Percentiles rank a stretch among this genome's conserved stretches.
Conservation (phyloP, 1,284 basidiomycete species). For the Xerocomus nothofagi region DNA sequence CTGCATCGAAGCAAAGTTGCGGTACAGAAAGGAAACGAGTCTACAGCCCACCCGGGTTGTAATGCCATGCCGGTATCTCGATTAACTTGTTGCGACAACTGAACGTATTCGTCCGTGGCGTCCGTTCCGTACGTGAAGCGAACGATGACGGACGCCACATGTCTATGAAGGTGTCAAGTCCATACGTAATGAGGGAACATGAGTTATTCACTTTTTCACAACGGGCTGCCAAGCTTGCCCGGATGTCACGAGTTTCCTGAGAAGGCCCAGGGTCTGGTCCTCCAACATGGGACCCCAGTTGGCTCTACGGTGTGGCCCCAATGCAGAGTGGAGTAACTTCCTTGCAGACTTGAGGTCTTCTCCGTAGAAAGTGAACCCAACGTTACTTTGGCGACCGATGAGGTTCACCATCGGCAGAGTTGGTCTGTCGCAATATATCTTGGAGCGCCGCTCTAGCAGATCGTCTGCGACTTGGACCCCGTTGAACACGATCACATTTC, state of each 20-base stretch:
- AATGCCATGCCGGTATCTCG: constrained; percentile 12
- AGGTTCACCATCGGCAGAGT: constrained; percentile 29
- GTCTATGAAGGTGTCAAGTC: constrained; percentile 3
- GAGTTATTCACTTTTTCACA: constrained; percentile 2
- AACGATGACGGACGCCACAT: constrained; percentile 14
- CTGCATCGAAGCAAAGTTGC: not conserved
- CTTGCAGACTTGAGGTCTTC: constrained; percentile 12
- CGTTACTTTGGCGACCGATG: constrained; percentile 31
- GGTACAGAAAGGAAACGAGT: constrained; percentile 14
- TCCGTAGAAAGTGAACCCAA: constrained; percentile 15
- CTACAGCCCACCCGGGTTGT: constrained; percentile 14
- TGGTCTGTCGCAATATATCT: constrained; percentile 40
- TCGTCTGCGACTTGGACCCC: constrained; percentile 33
- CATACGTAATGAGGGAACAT: not conserved
- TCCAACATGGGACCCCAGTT: constrained; percentile 13
- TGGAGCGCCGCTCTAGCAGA: constrained; percentile 38
- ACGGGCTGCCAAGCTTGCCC: constrained; percentile 2
- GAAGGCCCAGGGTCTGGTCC: constrained; percentile 10
- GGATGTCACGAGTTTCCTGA: constrained; percentile 4
- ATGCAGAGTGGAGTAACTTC: constrained; percentile 10
- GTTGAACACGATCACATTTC: constrained; percentile 39
- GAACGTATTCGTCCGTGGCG: constrained; percentile 13
- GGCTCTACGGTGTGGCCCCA: constrained; percentile 2
- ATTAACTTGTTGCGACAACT: constrained; percentile 8
- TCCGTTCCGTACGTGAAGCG: constrained; percentile 14